A percentile compares a stretch with the other conserved stretches of the same genome.
Conservation (phyloP, 2,329 filamentous ascomycete species). For the Hypoxylon sp. region DNA sequence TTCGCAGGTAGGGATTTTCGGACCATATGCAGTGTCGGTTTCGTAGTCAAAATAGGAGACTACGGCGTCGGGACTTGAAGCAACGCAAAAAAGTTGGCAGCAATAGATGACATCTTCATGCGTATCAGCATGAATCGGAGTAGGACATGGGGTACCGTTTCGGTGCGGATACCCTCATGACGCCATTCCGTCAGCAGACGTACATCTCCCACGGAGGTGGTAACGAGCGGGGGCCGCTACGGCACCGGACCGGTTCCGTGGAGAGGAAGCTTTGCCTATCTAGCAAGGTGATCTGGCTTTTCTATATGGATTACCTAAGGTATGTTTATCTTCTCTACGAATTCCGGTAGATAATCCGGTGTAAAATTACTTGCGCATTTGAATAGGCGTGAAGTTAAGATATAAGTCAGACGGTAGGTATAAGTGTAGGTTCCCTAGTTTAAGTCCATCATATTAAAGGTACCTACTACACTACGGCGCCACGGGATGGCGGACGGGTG, state of each 20-base stretch:
- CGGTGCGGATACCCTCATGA: neutral
- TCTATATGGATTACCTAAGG: constrained; percentile 14
- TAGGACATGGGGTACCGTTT: neutral
- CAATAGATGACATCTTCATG: neutral
- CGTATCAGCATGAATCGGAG: neutral
- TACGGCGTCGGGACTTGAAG: neutral
- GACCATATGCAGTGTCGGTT: neutral
- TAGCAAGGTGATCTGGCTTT: neutral
- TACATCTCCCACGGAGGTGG: constrained; percentile 9
- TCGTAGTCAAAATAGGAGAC: neutral
- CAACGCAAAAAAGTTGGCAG: neutral
- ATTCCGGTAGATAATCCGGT: neutral
- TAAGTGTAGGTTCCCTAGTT: constrained; percentile 5
- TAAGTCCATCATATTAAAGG: constrained; percentile 14
- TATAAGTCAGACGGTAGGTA: neutral
- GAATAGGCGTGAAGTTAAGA: neutral
- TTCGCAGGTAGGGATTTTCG: neutral
- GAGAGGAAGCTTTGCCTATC: neutral
- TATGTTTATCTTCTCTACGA: constrained; percentile 3
- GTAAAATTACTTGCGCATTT: constrained; percentile 13
- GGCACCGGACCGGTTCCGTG: constrained; percentile 12
- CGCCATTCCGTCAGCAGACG: neutral
- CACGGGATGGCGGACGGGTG: constrained; percentile 22
- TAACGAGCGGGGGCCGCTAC: constrained; percentile 13
- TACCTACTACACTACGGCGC: constrained; percentile 24